A percentile compares a stretch with the other conserved stretches of the same genome.
Evolutionary conservation across 768 basidiomycete species (phyloP).

Genomic region (Pleurotus ostreatus): DNA sequence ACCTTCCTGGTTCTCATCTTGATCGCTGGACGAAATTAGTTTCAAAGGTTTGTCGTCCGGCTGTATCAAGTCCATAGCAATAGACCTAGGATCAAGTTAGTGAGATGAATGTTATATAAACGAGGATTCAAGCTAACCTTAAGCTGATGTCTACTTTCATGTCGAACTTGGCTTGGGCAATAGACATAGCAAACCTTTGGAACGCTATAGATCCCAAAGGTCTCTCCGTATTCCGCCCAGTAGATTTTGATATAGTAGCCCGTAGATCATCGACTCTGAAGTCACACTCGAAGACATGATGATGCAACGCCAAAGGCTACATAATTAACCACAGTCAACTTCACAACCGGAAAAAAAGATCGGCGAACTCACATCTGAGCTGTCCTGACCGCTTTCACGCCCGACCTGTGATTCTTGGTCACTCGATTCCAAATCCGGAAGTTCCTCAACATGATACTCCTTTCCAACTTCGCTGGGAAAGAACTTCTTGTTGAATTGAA

Average conservation of each 20-base stretch:
- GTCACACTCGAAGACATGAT: conserved; percentile 73
- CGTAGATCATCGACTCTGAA: conserved; percentile 85
- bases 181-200: conserved; percentile 70
- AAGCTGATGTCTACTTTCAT: conserved; percentile 84
- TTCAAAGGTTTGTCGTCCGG: conserved; percentile 46
- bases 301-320: conserved; percentile 42
- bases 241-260: conserved; percentile 73
- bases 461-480: conserved; percentile 25
- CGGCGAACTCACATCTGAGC: conserved; percentile 13
- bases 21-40: conserved; percentile 61
- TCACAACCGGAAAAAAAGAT: background rate
- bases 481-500: conserved; percentile 33
- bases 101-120: background rate
- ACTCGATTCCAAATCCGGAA: conserved; percentile 36
- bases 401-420: conserved; percentile 16
- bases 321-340: background rate
- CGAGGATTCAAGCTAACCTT: conserved; percentile 38
- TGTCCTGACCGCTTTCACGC: background rate
- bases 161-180: conserved; percentile 76
- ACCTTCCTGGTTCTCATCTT: conserved; percentile 35
- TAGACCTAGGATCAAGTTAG: conserved; percentile 42
- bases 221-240: conserved; percentile 57
- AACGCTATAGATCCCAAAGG: conserved; percentile 77
- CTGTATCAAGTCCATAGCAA: conserved; percentile 74
- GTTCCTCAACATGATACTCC: conserved; percentile 71